Evolutionary conservation across 768 basidiomycete genomes (phyloP).

Genomic region (Leccinellum albellum): DNA sequence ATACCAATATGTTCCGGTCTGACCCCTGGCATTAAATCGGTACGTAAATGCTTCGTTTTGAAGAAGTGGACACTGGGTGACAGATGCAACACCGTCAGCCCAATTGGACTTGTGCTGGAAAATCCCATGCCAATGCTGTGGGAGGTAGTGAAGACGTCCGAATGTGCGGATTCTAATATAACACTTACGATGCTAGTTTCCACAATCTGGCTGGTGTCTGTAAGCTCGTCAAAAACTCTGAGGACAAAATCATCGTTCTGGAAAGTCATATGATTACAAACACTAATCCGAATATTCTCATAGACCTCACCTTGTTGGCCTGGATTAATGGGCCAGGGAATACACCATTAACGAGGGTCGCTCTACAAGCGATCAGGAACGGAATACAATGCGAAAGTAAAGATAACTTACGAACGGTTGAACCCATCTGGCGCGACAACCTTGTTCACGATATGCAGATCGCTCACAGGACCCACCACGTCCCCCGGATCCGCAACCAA

Average conservation of each 20-base stretch:
- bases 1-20: conserved; percentile 49
- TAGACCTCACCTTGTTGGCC: conserved; percentile 31
- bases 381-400: background rate
- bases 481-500: background rate
- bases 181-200: background rate
- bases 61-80: conserved; percentile 44
- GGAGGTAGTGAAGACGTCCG: conserved; percentile 1
- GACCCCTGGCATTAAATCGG: conserved; percentile 29
- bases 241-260: conserved; percentile 39
- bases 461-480: conserved; percentile 19
- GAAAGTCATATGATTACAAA: background rate
- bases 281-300: background rate
- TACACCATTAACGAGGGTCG: conserved; percentile 41
- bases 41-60: conserved; percentile 34
- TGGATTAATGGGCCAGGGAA: conserved; percentile 47
- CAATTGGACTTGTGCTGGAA: conserved; percentile 22
- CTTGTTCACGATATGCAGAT: conserved; percentile 36
- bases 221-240: conserved; percentile 37
- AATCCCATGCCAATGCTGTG: background rate
- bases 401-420: conserved; percentile 31
- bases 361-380: conserved; percentile 20
- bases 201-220: background rate
- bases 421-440: conserved; percentile 49
- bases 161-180: background rate
- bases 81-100: conserved; percentile 34